Evolutionary conservation across 2,329 filamentous ascomycete genomes (phyloP), one percentile per base, ranked within the genome.

Genomic region (Fusarium sarcochroum): DNA sequence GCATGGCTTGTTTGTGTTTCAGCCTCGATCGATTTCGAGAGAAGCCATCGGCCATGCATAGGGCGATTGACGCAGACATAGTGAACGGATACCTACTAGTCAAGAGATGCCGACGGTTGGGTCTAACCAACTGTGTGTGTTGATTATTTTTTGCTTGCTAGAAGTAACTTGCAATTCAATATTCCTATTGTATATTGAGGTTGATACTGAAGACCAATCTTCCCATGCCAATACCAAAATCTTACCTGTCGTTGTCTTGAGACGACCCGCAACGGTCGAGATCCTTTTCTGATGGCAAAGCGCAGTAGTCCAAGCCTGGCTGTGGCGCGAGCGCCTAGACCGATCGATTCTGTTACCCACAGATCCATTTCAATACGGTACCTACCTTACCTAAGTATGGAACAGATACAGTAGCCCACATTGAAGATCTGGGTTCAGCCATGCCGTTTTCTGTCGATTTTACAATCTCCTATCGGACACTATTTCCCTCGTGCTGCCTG

Each of bases 291-390:
- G 38, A 51, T 40, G 40, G 11, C 23, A 35, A 47, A 46, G 27
- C 34, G 23, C 35, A 27, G 63, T 51, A 55, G 70, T 68, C 70
- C 49, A 69, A 68, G 56, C 66, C 59, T n/a, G n/a, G n/a, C n/a
- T 34, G 66, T 73, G 66, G 66, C 68, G 62, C 54, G 46, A 20
- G 35, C 56, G 65, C 53, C 68, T 49, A 73, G 70, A 73, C 70
- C 55, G 53, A 69, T 71, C 69, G 58, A 50, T 47, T 45, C 23
- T 54, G 66, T 47, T 47, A 32, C 45, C 27, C 41, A 54, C 18
- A 35, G 37, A 53, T 30, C 34, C 34, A 35, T 17, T 35, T 35
- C 34, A 17, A 35, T 15, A 17, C 15, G 34, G 34, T 35, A 35
- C 17, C 34, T 8, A 35, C 10, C 25, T 27, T 27, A 27, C 25